phyloP scores from a whole-genome alignment of 345 rosid genomes.

The Excoecaria agallocha region DNA sequence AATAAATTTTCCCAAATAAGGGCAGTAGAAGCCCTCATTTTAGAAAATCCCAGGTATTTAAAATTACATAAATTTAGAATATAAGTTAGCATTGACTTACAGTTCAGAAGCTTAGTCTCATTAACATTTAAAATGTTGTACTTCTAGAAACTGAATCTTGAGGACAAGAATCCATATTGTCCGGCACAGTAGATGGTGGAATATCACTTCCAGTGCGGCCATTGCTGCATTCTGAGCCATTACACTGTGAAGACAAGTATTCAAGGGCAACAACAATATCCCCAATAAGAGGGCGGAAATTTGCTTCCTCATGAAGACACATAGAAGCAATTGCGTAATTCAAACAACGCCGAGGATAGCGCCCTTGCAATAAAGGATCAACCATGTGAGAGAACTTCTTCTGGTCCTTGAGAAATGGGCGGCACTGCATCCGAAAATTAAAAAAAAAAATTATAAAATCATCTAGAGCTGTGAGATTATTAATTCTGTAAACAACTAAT shows the following conservation, averaged over 20 bases:
- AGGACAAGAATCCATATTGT: not conserved
- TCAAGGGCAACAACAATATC: too few species aligned
- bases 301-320: too few species aligned
- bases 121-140: not conserved
- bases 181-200: not conserved
- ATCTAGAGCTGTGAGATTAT: not conserved
- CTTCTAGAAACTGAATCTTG: not conserved
- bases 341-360: constrained; percentile 59
- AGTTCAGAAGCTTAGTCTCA: constrained; percentile 2
- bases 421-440: constrained; percentile 47
- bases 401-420: constrained; percentile 65
- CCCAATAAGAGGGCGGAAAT: too few species aligned
- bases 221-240: too few species aligned
- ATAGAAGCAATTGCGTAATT: too few species aligned
- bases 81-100: constrained; percentile 10
- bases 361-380: constrained; percentile 72
- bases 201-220: not conserved
- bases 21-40: not conserved
- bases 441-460: not conserved
- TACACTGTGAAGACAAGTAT: too few species aligned
- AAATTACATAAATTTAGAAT: not conserved
- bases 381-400: constrained; percentile 64
- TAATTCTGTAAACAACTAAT: not conserved
- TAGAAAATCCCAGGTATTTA: too few species aligned
- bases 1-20: too few species aligned